These are phyloP conservation scores for Urtica urens DNA, from an alignment of 306 rosid genomes.

Conservation along the genomic window DNA sequence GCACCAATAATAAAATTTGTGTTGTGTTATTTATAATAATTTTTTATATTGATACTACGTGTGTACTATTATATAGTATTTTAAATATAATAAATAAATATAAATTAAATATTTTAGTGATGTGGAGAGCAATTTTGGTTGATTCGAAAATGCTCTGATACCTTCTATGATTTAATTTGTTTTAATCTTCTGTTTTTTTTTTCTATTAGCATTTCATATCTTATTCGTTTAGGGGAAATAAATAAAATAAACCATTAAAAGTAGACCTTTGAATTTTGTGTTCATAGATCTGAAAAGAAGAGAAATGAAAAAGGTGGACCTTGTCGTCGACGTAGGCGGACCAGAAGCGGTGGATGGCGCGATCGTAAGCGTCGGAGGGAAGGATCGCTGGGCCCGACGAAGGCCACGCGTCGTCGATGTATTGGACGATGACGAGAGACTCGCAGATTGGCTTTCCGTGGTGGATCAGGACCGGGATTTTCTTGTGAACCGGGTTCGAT, in stretches of 20 bases:
- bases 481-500: constrained; percentile 49
- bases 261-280: neutral
- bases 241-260: neutral
- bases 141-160: no score
- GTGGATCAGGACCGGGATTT: constrained; percentile 47
- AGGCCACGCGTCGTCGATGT: constrained; percentile 44
- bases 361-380: constrained; percentile 41
- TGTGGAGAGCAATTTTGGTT: no score
- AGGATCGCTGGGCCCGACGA: constrained; percentile 32
- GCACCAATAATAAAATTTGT: no score
- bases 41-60: no score
- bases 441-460: constrained; percentile 36
- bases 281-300: neutral
- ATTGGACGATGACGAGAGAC: constrained; percentile 41
- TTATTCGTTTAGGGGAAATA: neutral
- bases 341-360: constrained; percentile 57
- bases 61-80: no score
- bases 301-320: constrained; percentile 12
- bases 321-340: constrained; percentile 38
- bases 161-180: no score
- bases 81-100: no score
- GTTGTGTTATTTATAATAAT: no score
- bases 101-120: no score
- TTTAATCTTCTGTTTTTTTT: neutral
- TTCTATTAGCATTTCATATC: neutral